Evolutionary conservation across 257 asterid species (phyloP), one percentile per base, ranked within the genome.

Genomic region (Solanum pinnatisectum): DNA sequence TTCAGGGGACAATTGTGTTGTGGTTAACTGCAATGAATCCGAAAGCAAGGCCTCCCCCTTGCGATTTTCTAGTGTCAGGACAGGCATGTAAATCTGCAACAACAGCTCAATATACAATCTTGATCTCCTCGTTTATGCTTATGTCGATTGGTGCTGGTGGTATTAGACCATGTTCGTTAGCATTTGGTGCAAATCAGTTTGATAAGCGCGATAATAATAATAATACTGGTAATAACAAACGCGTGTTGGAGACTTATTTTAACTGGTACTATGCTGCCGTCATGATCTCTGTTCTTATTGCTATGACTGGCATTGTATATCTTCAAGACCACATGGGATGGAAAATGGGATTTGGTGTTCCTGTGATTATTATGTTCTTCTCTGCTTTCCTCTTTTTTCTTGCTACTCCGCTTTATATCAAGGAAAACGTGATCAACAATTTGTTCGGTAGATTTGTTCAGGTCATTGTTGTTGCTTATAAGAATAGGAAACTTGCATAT

Each of bases 111-210:
- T 89, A 68, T 63, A 42, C 87, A 25, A 60, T 91, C 10, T 86
- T 94, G 87, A 56, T 92, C 40, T 87, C 92, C 60, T 92, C 98
- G 0, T 89, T 94, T 15, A 95, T 91, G 46, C 87, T 95, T 37
- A 93, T 95, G 73, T 94, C 96, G 3, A 49, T 95, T 59, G 98
- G 98, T 2, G 96, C 96, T 5, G 97, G 98, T 33, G 96, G 96
- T 14, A 84, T 93, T 59, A 90, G 96, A 82, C 90, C 98, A 5
- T 91, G 93, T 84, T 94, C 98, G 8, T 79, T 93, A 25, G 98
- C 98, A 36, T 95, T 95, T 87, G 98, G 98, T n/a, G 98, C 95
- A 2, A 92, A 95, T 78, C 98, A 95, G 76, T 86, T 95, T 14
- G 93, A 91, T 90, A 86, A 83, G 11, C 89, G 87, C 27, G 87